Evolutionary conservation across 305 asterid species (phyloP).

Genomic region (Euphrasia arctica): DNA sequence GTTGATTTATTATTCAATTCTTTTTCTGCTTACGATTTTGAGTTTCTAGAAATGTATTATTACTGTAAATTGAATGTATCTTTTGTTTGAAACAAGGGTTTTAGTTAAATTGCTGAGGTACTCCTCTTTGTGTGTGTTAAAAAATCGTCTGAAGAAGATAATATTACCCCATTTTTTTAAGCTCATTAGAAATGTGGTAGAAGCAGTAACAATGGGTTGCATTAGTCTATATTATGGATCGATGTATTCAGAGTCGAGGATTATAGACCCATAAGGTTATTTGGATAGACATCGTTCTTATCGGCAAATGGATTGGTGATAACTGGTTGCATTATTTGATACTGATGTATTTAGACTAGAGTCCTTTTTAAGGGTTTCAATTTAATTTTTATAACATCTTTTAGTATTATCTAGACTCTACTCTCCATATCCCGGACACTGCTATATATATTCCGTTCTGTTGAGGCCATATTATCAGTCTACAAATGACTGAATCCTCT

Average conservation of each 20-base stretch:
- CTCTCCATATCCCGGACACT: neutral
- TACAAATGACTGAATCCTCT: neutral
- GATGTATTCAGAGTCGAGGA: neutral
- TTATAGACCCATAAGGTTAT: neutral
- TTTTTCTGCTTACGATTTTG: slow-evolving; percentile 13
- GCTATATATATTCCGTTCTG: neutral
- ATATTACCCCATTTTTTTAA: slow-evolving; percentile 1
- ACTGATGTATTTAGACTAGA: neutral
- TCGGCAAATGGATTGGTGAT: neutral
- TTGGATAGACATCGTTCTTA: neutral
- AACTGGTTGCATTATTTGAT: neutral
- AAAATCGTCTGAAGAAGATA: neutral
- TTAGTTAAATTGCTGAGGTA: neutral
- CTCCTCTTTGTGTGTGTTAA: neutral
- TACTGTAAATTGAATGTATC: neutral
- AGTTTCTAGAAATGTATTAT: slow-evolving; percentile 7
- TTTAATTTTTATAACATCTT: neutral
- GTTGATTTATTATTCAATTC: neutral
- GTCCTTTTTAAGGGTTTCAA: neutral
- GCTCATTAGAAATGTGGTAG: slow-evolving; percentile 10
- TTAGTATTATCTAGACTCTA: neutral
- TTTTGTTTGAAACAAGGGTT: neutral
- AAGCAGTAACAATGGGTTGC: slow-evolving; percentile 4
- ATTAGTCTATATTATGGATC: neutral
- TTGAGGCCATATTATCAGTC: neutral